Evolutionary conservation across 805 yeast genomes (phyloP).

Genomic region (Hanseniaspora guilliermondii): DNA sequence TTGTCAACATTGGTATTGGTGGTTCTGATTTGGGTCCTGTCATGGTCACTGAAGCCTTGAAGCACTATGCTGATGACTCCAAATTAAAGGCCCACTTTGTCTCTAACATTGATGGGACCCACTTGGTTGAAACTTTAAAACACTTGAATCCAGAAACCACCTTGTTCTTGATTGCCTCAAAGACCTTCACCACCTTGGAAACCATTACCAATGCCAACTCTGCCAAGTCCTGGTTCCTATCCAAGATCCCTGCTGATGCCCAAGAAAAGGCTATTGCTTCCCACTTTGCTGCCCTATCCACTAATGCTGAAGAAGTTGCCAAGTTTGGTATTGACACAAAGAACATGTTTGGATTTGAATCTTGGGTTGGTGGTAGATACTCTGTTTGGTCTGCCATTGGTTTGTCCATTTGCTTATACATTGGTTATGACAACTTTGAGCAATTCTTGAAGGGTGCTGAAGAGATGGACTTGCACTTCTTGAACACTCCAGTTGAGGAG

Average conservation of each 20-base stretch:
- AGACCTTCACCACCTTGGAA: slow-evolving; percentile 98
- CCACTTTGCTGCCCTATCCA: slow-evolving; percentile 94
- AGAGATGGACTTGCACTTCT: slow-evolving; percentile 88
- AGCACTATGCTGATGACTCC: slow-evolving; percentile 69
- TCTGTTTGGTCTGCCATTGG: slow-evolving; percentile 99
- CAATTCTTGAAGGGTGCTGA: slow-evolving; percentile 93
- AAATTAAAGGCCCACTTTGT: slow-evolving; percentile 64
- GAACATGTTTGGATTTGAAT: slow-evolving; percentile 97
- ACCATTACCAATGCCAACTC: slow-evolving; percentile 91
- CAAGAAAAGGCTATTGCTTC: slow-evolving; percentile 56
- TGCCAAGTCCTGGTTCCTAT: slow-evolving; percentile 92
- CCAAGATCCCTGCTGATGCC: slow-evolving; percentile 41
- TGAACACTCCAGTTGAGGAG: slow-evolving; percentile 67
- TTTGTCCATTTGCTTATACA: slow-evolving; percentile 82
- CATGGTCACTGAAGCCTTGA: slow-evolving; percentile 97
- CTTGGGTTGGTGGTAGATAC: slow-evolving; percentile 99
- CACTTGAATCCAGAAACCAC: slow-evolving; percentile 78
- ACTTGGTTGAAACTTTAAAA: slow-evolving; percentile 80
- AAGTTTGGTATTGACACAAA: slow-evolving; percentile 94
- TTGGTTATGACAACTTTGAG: slow-evolving; percentile 91
- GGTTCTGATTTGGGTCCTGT: slow-evolving; percentile 99
- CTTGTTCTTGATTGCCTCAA: slow-evolving; percentile 81
- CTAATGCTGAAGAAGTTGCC: slow-evolving; percentile 81
- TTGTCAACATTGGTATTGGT: slow-evolving; percentile 97
- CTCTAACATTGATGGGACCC: slow-evolving; percentile 97